phyloP scores from a whole-genome alignment of 2,329 filamentous ascomycete genomes.

The Diaporthe caulivora region DNA sequence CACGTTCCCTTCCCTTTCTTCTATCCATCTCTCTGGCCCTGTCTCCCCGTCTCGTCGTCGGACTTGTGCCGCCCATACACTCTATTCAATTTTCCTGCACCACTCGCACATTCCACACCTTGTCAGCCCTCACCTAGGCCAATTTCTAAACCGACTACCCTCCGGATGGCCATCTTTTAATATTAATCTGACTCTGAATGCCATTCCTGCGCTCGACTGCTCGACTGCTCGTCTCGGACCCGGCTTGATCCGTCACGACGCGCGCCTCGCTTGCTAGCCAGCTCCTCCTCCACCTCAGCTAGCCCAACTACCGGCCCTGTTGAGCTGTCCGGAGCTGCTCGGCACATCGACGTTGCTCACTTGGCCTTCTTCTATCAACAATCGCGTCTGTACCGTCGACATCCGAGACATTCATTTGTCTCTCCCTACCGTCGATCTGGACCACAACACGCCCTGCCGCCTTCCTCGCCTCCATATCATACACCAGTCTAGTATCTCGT shows the following conservation, averaged over 20 bases:
- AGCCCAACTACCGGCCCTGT: not conserved
- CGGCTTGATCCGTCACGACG: slow-evolving; percentile 18
- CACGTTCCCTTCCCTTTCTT: slow-evolving; percentile 25
- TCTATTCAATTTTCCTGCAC: slow-evolving; percentile 20
- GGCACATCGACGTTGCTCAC: slow-evolving; percentile 16
- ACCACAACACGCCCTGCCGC: slow-evolving; percentile 15
- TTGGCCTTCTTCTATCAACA: not conserved
- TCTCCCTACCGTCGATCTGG: slow-evolving; percentile 27
- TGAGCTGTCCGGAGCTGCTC: slow-evolving; percentile 1
- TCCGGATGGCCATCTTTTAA: slow-evolving; percentile 37
- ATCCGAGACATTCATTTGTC: slow-evolving; percentile 34
- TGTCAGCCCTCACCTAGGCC: slow-evolving; percentile 15
- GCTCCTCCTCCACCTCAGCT: no score
- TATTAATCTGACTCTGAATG: slow-evolving; percentile 39
- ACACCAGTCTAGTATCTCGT: slow-evolving; percentile 15
- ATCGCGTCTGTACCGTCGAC: slow-evolving; percentile 6
- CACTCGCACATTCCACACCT: slow-evolving; percentile 20
- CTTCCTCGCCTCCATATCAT: slow-evolving; percentile 11
- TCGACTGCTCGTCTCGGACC: not conserved
- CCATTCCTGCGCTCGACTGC: slow-evolving; percentile 26
- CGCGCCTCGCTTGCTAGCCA: slow-evolving; percentile 12
- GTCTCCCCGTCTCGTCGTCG: slow-evolving; percentile 10
- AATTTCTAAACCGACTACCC: slow-evolving; percentile 3
- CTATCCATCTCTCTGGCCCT: slow-evolving; percentile 10
- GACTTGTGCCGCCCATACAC: not conserved